Base-by-base conservation (phyloP, 129 eudicot genomes). In the Calendula officinalis region DNA sequence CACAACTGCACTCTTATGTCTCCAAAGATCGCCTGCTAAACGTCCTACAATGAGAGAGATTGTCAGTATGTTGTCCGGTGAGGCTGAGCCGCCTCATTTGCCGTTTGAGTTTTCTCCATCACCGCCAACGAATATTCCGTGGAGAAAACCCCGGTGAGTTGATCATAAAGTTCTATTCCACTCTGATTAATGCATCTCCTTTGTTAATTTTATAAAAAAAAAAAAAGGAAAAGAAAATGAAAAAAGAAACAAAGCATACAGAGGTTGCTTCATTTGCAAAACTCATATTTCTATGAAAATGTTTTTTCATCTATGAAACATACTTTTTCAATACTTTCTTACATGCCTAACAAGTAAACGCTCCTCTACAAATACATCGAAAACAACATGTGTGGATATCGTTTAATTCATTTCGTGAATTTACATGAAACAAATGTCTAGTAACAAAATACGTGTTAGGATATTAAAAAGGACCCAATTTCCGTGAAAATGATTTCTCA, bases 91-190 rank as follows among this genome's bases (percentile, higher is more conserved):
- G 32, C 98, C 98, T 47, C 84, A 85, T 42, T 73, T 92, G 80
- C 96, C 98, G 5, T 83, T 92, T 37, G 96, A 92, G 71, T 92
- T 88, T 77, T 92, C 98, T 7, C 98, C 98, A 47, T 92, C 98
- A 5, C 98, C 98, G 33, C 98, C 98, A 1, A 78, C 95, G 4
- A 88, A 81, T 73, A 80, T 83, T 40, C 91, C 91, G 17, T 83
- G 91, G 82, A 88, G 84, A 70, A 85, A 81, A 57, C 83, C 81
- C 22, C 73, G 84, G 86, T 92, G 83, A 91, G 84, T 70, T 84
- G 12, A 32, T 50, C 53, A 64, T 5, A 50, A 77, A 41, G 39
- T 35, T 17, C 34, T 54, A 71, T 80, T 47, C 75, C 55, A 60
- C 42, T 66, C 2, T 22, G 30, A 60, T 57, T 36, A 64, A 49